A percentile compares a stretch with the other conserved stretches of the same genome.
These are phyloP conservation scores for Eucommia ulmoides DNA, from an alignment of 257 asterid species.

Conservation along the genomic window DNA sequence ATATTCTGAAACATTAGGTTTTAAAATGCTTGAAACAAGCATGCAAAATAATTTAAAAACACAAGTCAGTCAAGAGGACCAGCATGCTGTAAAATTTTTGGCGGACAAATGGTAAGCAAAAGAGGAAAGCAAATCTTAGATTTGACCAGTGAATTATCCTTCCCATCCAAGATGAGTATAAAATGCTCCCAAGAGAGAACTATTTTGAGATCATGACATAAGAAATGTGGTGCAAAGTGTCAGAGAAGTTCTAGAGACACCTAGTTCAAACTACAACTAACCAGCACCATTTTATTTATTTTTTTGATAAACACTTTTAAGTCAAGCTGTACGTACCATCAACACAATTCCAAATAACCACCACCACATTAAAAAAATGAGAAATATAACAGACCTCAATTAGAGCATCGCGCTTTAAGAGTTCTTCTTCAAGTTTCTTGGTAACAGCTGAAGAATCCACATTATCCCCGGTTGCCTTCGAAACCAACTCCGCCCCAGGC, in stretches of 20 bases:
- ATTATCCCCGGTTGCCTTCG: slow-evolving; percentile 32
- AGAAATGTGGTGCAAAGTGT: too few species aligned
- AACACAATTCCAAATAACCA: slow-evolving; percentile 4
- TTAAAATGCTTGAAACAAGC: too few species aligned
- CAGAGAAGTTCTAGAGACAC: too few species aligned
- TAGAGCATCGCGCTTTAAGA: slow-evolving; percentile 87
- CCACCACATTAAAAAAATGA: slow-evolving; percentile 2
- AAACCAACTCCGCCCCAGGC: slow-evolving; percentile 28
- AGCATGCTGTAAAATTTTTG: too few species aligned
- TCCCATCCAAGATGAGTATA: not conserved
- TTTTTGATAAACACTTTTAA: too few species aligned
- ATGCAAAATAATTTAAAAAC: too few species aligned
- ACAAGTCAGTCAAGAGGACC: too few species aligned
- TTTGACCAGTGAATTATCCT: not conserved
- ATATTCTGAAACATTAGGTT: too few species aligned
- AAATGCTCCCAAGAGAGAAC: not conserved
- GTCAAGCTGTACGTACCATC: too few species aligned
- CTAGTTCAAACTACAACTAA: too few species aligned
- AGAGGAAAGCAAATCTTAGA: not conserved
- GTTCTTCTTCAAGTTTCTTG: slow-evolving; percentile 90
- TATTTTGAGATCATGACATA: not conserved
- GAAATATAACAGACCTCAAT: slow-evolving; percentile 53
- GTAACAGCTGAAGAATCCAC: slow-evolving; percentile 78
- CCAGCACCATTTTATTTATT: too few species aligned
- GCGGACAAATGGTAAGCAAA: too few species aligned